These are phyloP conservation scores for Cicer arietinum DNA, from an alignment of 306 rosid species.

Conservation along the genomic window DNA sequence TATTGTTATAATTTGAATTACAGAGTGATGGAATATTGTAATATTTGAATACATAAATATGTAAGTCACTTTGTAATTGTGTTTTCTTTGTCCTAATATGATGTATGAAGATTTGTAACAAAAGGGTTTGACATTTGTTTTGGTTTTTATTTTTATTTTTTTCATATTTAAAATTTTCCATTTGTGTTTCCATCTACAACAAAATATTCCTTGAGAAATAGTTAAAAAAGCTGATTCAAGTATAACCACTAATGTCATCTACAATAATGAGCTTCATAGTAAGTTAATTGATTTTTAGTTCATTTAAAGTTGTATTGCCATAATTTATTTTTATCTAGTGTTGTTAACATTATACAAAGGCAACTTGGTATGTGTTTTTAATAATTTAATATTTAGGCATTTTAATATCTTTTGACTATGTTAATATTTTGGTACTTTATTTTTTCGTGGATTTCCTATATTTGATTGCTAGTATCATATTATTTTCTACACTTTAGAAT, in stretches of 20 bases:
- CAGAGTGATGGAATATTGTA: no score
- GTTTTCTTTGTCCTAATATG: not conserved
- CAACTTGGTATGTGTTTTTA: not conserved
- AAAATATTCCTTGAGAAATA: slow-evolving; percentile 47
- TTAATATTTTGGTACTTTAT: slow-evolving; percentile 15
- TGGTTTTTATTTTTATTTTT: not conserved
- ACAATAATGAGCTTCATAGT: slow-evolving; percentile 51
- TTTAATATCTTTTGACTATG: slow-evolving; percentile 30
- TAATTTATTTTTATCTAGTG: not conserved
- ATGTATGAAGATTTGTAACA: no score
- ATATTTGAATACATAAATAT: no score
- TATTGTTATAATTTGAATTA: no score
- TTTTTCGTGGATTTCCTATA: slow-evolving; percentile 19
- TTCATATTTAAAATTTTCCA: slow-evolving; percentile 73
- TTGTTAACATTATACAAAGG: slow-evolving; percentile 17
- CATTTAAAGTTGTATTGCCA: slow-evolving; percentile 24
- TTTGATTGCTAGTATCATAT: slow-evolving; percentile 8
- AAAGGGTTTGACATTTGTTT: slow-evolving; percentile 18
- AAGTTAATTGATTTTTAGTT: slow-evolving; percentile 64
- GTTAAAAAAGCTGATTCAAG: slow-evolving; percentile 53
- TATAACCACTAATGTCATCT: slow-evolving; percentile 15
- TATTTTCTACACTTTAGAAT: slow-evolving; percentile 19
- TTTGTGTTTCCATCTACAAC: slow-evolving; percentile 60
- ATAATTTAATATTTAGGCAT: not conserved
- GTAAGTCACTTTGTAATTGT: slow-evolving; percentile 15